Base-by-base conservation (phyloP, 148 eudicot genomes). In the Fagopyrum esculentum region DNA sequence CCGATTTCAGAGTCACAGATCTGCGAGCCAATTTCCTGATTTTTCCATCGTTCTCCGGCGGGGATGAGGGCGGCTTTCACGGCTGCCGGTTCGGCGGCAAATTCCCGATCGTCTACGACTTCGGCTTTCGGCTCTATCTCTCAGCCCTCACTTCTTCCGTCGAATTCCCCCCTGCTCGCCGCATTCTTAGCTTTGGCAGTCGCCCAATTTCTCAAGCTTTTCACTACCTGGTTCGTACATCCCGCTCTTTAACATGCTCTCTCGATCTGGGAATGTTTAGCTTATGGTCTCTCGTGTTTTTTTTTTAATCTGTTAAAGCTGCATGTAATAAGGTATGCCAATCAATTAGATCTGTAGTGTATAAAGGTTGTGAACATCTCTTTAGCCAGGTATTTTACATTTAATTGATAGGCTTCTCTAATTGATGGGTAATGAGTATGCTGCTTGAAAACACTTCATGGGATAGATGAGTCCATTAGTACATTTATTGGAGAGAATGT, bases 121-220 rank as follows among this genome's bases (percentile, higher is more conserved):
- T 52, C 74, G 9, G 78, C 73, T 3, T 69, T 61, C 12, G 70
- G 73, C 5, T 76, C 78, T 19, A n/a, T 68, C 4, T 69, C 78
- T 16, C 78, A 47, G 73, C 73, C 78, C 40, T 50, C 76, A 4
- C 29, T 81, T 22, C 66, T 76, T 13, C 81, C 84, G 40, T 51
- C 75, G 6, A 86, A 84, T 73, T 9, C 83, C 19, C 81, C 87
- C 35, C 78, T 86, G 10, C 46, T 84, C 40, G 78, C 85, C 26
- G 89, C 89, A 8, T 82, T 86, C 70, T 76, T 86, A 9, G 87
- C 89, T 30, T 82, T 82, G 69, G 77, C 85, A 15, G 17, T 86
- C 64, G 87, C 89, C 48, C 89, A 86, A 74, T 80, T 86, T 73
- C 89, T 86, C 76, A 86, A 86, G 82, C 77, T 84, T 74, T 81